Percentiles rank a stretch among this genome's conserved stretches.
These are phyloP conservation scores for Zymoseptoria crescenta DNA, from an alignment of 2,329 filamentous ascomycete species.

Conservation along the genomic window DNA sequence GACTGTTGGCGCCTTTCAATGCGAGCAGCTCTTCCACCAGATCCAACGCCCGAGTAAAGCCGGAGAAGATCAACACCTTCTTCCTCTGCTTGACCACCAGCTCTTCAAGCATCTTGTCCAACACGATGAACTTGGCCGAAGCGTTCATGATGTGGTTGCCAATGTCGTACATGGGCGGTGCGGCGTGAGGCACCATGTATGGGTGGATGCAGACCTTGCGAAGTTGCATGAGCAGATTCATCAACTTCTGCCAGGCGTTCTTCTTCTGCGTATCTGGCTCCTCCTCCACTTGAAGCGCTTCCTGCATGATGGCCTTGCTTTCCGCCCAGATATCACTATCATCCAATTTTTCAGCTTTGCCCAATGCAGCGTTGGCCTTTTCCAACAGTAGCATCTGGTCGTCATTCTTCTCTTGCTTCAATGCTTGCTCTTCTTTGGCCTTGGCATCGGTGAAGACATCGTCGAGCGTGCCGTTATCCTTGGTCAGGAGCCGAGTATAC, in stretches of 20 bases:
- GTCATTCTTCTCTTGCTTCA: constrained; percentile 33
- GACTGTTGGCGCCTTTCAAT: constrained; percentile 36
- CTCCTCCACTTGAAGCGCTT: constrained; percentile 30
- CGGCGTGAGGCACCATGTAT: constrained; percentile 42
- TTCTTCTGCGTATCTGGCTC: constrained; percentile 8
- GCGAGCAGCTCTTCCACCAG: constrained; percentile 45
- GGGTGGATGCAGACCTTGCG: constrained; percentile 51
- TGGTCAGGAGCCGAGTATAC: constrained; percentile 51
- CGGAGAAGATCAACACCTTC: constrained; percentile 51
- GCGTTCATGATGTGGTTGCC: constrained; percentile 43
- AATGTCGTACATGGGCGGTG: constrained; percentile 40
- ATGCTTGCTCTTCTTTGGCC: constrained; percentile 35
- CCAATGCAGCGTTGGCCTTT: constrained; percentile 26
- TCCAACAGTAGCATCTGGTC: constrained; percentile 23
- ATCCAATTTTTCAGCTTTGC: constrained; percentile 12
- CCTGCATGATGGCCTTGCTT: constrained; percentile 37
- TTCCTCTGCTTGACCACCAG: constrained; percentile 44
- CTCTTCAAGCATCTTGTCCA: constrained; percentile 45
- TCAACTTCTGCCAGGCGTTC: constrained; percentile 34
- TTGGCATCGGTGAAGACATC: constrained; percentile 46
- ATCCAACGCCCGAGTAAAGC: constrained; percentile 46
- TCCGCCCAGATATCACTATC: constrained; percentile 39
- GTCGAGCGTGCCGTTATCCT: constrained; percentile 44
- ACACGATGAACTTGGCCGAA: constrained; percentile 50
- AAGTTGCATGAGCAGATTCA: constrained; percentile 50